Evolutionary conservation across 106 monocot species (phyloP).

Genomic region (Acorus gramineus): DNA sequence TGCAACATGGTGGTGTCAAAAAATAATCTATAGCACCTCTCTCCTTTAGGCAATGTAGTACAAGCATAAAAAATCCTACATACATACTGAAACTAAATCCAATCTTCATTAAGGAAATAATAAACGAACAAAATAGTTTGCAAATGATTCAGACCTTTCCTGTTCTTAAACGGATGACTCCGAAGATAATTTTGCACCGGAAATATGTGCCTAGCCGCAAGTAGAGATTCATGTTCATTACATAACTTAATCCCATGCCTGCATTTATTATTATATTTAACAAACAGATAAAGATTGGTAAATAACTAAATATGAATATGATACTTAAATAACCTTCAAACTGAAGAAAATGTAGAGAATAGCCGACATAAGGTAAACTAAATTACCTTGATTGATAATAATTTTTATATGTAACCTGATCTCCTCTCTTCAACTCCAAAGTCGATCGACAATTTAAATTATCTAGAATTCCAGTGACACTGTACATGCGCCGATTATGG

Average conservation of each 20-base stretch:
- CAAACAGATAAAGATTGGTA: neutral
- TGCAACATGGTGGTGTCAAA: too few species aligned
- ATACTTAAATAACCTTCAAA: neutral
- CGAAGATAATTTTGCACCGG: constrained; percentile 30
- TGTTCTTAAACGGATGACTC: constrained; percentile 2
- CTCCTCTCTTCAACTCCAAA: constrained; percentile 21
- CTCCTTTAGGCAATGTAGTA: too few species aligned
- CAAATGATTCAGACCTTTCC: constrained; percentile 23
- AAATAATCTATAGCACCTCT: too few species aligned
- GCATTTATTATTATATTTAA: neutral
- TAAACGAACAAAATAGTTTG: neutral
- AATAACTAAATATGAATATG: neutral
- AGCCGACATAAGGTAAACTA: neutral
- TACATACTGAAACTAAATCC: neutral
- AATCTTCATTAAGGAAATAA: constrained; percentile 1
- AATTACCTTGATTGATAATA: constrained; percentile 36
- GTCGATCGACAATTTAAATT: constrained; percentile 29
- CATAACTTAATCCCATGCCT: constrained; percentile 41
- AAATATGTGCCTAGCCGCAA: constrained; percentile 23
- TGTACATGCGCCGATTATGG: constrained; percentile 40
- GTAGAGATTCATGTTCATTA: constrained; percentile 15
- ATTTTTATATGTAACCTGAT: constrained; percentile 31
- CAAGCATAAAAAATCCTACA: too few species aligned
- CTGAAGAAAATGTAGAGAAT: neutral
- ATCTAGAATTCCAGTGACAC: constrained; percentile 30